Percentiles rank a stretch among this genome's conserved stretches.
Evolutionary conservation across 805 yeast genomes (phyloP).

Genomic region (Komagataella populi): DNA sequence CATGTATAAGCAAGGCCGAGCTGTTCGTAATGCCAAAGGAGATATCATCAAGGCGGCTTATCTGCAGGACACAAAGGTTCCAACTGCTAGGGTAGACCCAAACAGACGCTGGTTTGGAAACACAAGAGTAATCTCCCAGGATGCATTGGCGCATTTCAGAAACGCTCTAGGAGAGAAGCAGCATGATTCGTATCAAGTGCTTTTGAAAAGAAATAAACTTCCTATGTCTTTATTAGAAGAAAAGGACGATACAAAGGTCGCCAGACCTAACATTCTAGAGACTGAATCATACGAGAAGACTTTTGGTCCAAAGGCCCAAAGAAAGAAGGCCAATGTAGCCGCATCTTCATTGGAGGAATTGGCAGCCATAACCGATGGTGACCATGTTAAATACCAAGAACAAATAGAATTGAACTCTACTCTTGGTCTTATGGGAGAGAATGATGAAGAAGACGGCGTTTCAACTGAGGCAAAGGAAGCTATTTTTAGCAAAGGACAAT

Average conservation of each 20-base stretch:
- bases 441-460: conserved; percentile 60
- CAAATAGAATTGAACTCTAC: conserved; percentile 65
- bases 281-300: conserved; percentile 74
- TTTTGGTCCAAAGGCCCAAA: conserved; percentile 91
- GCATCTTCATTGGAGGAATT: conserved; percentile 76
- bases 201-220: conserved; percentile 76
- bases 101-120: conserved; percentile 97
- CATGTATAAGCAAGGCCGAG: conserved; percentile 90
- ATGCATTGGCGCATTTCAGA: conserved; percentile 87
- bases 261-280: conserved; percentile 70
- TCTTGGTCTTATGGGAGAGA: conserved; percentile 68
- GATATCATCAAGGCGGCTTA: conserved; percentile 80
- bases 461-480: conserved; percentile 89
- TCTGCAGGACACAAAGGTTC: conserved; percentile 76
- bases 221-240: conserved; percentile 95
- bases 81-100: conserved; percentile 89
- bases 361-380: conserved; percentile 42
- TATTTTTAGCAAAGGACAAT: conserved; percentile 92
- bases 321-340: conserved; percentile 72
- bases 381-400: conserved; percentile 51
- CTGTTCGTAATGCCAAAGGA: conserved; percentile 76
- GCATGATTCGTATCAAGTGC: conserved; percentile 72
- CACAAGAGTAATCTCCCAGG: conserved; percentile 94
- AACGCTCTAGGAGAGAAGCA: conserved; percentile 84
- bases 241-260: conserved; percentile 62